Conservation (phyloP, 202 grass and related monocot species). For the Miscanthus sacchariflorus region DNA sequence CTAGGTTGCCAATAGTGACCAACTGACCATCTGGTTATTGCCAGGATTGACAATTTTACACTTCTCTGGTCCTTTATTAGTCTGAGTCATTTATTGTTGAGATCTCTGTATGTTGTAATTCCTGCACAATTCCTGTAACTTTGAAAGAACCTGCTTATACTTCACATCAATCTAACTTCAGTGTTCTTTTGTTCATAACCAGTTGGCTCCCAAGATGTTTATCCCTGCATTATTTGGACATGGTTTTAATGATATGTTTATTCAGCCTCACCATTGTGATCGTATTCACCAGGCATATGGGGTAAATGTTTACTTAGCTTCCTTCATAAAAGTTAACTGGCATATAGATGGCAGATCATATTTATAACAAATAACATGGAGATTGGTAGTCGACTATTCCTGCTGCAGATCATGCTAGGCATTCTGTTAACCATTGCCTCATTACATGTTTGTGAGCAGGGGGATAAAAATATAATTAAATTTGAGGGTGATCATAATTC, state of each 20-base stretch:
- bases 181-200: conserved; percentile 47
- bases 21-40: conserved; percentile 36
- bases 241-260: conserved; percentile 91
- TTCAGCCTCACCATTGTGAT: conserved; percentile 90
- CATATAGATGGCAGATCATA: conserved; percentile 29
- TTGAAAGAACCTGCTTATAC: neutral
- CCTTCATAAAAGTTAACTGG: conserved; percentile 19
- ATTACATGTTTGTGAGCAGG: conserved; percentile 59
- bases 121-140: conserved; percentile 28
- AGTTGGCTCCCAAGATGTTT: conserved; percentile 87
- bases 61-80: neutral
- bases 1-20: conserved; percentile 6
- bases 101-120: conserved; percentile 37
- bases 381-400: neutral
- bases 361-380: conserved; percentile 1
- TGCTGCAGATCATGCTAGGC: conserved; percentile 11
- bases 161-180: conserved; percentile 33
- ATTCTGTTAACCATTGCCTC: conserved; percentile 16
- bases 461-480: conserved; percentile 91
- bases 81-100: conserved; percentile 6
- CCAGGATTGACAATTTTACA: conserved; percentile 15
- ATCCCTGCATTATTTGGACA: conserved; percentile 96
- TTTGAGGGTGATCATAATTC: conserved; percentile 99
- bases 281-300: conserved; percentile 86
- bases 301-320: conserved; percentile 57